These are phyloP conservation scores for Heliosperma pusillum DNA, from an alignment of 148 eudicot genomes.

Conservation along the genomic window DNA sequence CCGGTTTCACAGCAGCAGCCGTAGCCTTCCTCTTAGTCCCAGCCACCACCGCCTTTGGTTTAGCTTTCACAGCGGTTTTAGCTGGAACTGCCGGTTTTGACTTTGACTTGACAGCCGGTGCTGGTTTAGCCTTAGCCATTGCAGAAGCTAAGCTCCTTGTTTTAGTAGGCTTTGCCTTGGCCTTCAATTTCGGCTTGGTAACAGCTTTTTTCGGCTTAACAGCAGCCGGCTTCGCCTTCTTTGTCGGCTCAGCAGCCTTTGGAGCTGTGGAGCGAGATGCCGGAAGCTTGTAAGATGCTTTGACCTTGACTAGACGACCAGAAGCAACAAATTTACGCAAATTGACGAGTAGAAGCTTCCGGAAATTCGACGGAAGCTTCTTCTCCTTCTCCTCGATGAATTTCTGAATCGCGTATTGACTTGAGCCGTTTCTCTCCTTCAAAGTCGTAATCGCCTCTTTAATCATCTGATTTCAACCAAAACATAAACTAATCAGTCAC, in stretches of 20 bases:
- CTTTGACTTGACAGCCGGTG: constrained; percentile 13
- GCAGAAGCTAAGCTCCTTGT: constrained; percentile 27
- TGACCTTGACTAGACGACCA: constrained; percentile 42
- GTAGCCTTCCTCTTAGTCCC: constrained; percentile 35
- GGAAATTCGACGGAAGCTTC: constrained; percentile 46
- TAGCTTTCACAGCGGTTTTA: constrained; percentile 27
- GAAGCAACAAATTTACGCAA: constrained; percentile 41
- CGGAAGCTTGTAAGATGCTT: constrained; percentile 51
- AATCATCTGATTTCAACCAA: neutral
- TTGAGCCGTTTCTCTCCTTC: constrained; percentile 67
- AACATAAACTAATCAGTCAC: neutral
- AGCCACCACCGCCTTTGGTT: constrained; percentile 42
- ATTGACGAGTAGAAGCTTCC: constrained; percentile 41
- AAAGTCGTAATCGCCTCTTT: constrained; percentile 45
- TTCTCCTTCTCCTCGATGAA: neutral
- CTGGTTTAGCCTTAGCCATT: too few species aligned
- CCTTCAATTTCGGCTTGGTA: constrained; percentile 39
- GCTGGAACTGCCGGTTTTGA: neutral
- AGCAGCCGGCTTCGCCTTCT: constrained; percentile 21
- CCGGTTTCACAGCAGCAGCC: constrained; percentile 18
- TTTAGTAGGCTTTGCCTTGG: constrained; percentile 37
- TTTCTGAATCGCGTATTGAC: constrained; percentile 20
- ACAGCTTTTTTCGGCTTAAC: constrained; percentile 30
- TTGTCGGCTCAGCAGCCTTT: constrained; percentile 22
- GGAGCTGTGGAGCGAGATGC: constrained; percentile 19